Evolutionary conservation across 495 filamentous ascomycete species (phyloP).

Genomic region (Neurospora sp.): DNA sequence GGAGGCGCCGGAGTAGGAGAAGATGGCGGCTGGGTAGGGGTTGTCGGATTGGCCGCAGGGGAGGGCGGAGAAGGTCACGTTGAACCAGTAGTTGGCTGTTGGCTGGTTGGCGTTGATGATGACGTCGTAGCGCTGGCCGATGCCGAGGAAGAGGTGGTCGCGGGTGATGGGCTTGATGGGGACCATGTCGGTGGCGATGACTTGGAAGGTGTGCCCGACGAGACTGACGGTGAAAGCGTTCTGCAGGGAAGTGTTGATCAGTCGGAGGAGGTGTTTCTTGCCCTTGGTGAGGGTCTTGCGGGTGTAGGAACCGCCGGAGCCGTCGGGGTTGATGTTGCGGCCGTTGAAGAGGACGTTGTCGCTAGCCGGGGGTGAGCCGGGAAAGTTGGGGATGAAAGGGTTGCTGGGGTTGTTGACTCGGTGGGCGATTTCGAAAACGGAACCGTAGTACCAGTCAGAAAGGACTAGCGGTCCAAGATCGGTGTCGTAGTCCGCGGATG

Average conservation of each 20-base stretch:
- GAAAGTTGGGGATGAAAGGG: constrained; percentile 22
- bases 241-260: constrained; percentile 41
- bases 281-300: constrained; percentile 25
- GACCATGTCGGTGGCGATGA: constrained; percentile 39
- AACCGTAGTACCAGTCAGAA: constrained; percentile 33
- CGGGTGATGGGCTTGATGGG: constrained; percentile 36
- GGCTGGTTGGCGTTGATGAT: constrained; percentile 48
- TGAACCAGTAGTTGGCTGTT: constrained; percentile 45
- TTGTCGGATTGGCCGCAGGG: constrained; percentile 19
- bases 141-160: constrained; percentile 38
- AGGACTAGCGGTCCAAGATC: constrained; percentile 36
- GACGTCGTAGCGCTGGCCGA: constrained; percentile 59
- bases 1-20: constrained; percentile 16
- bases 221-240: constrained; percentile 23
- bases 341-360: constrained; percentile 30
- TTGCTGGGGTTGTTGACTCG: constrained; percentile 14
- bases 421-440: constrained; percentile 10
- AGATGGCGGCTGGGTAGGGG: constrained; percentile 16
- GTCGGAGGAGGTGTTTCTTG: constrained; percentile 37
- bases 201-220: constrained; percentile 38
- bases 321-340: constrained; percentile 28
- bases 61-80: constrained; percentile 14
- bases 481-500: constrained; percentile 39
- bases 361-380: constrained; percentile 17
- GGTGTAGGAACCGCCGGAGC: constrained; percentile 17